phyloP scores from a whole-genome alignment of 208 protist genomes.

The Crithidia thermophila region DNA sequence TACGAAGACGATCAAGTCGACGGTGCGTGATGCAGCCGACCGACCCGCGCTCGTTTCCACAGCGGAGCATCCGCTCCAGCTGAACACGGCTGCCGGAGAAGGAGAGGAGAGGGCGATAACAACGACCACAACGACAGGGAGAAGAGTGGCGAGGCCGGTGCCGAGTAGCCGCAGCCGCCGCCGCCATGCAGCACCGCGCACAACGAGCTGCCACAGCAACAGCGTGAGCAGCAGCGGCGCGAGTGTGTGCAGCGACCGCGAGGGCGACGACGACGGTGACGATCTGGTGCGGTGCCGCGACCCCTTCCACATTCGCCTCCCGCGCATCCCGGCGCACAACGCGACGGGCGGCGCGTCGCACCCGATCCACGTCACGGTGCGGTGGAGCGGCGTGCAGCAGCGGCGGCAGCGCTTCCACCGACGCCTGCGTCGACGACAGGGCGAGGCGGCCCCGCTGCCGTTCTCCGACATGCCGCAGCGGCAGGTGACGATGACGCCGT shows the following conservation, averaged over 20 bases:
- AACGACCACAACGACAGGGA: no score
- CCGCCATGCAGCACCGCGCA: no score
- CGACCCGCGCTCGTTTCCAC: not conserved
- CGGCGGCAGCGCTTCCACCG: slow-evolving; percentile 13
- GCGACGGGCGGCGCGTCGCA: slow-evolving; percentile 1
- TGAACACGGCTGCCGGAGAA: no score
- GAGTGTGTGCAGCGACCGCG: slow-evolving; percentile 2
- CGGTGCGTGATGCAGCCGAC: not conserved
- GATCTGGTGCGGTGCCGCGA: not conserved
- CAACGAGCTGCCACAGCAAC: slow-evolving; percentile 7
- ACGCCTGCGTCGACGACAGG: not conserved
- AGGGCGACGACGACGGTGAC: not conserved
- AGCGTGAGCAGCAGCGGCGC: not conserved
- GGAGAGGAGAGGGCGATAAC: no score
- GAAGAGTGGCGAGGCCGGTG: no score
- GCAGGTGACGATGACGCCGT: slow-evolving; percentile 2
- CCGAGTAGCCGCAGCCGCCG: no score
- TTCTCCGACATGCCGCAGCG: slow-evolving; percentile 1
- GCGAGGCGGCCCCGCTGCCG: not conserved
- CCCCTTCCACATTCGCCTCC: slow-evolving; percentile 16
- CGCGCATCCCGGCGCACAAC: not conserved
- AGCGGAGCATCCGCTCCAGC: no score
- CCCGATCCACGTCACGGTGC: slow-evolving; percentile 22
- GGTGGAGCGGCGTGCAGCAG: slow-evolving; percentile 27
- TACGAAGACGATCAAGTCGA: not conserved